A percentile compares a stretch with the other conserved stretches of the same genome.
Evolutionary conservation across 2,329 filamentous ascomycete species (phyloP).

Genomic region (Pseudogymnoascus sp.): DNA sequence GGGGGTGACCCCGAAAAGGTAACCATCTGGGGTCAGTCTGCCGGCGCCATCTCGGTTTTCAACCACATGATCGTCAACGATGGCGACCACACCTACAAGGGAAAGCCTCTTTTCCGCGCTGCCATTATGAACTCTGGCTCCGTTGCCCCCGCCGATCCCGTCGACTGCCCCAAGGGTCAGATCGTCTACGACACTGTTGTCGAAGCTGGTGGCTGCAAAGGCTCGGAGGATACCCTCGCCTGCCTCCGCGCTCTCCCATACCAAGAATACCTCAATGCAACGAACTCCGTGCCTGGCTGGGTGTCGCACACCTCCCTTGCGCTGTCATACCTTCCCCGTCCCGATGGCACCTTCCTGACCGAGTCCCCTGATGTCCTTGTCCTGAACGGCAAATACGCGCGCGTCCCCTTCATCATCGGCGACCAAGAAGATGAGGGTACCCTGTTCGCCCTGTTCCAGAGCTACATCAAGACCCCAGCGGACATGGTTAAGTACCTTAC

Average conservation of each 20-base stretch:
- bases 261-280: slow-evolving; percentile 54
- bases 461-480: slow-evolving; percentile 47
- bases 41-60: too few relatives aligned
- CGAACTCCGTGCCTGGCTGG: slow-evolving; percentile 62
- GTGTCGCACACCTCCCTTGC: slow-evolving; percentile 61
- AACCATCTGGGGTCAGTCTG: too few relatives aligned
- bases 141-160: slow-evolving; percentile 51
- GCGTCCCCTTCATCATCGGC: slow-evolving; percentile 59
- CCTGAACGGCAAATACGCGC: slow-evolving; percentile 45
- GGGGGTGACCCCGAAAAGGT: too few relatives aligned
- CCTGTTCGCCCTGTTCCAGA: slow-evolving; percentile 62
- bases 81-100: slow-evolving; percentile 64
- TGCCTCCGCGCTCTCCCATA: slow-evolving; percentile 59
- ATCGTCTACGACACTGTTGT: slow-evolving; percentile 57
- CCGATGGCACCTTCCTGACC: slow-evolving; percentile 57
- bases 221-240: slow-evolving; percentile 48
- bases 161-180: slow-evolving; percentile 61
- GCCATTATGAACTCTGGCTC: slow-evolving; percentile 69
- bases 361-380: slow-evolving; percentile 56
- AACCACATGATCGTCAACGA: slow-evolving; percentile 43
- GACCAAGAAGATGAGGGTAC: slow-evolving; percentile 78
- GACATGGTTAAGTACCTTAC: slow-evolving; percentile 56
- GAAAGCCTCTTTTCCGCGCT: slow-evolving; percentile 61
- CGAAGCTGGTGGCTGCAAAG: slow-evolving; percentile 52
- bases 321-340: slow-evolving; percentile 66